These are phyloP conservation scores for Auriscalpium vulgare DNA, from an alignment of 768 basidiomycete genomes.

Conservation along the genomic window DNA sequence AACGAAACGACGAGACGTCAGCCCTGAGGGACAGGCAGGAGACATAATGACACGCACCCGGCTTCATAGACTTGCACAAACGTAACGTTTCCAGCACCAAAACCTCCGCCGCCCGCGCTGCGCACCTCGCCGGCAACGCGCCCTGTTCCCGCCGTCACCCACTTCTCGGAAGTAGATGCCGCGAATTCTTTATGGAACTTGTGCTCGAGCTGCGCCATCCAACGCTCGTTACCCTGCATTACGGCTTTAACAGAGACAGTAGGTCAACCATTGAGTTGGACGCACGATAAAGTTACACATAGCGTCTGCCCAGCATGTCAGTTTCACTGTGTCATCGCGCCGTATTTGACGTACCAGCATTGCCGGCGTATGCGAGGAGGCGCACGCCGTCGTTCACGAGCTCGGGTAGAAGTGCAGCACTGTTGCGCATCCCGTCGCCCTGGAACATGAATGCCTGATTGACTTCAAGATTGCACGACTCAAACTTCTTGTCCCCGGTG, in stretches of 20 bases:
- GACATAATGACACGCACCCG: constrained; percentile 44
- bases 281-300: constrained; percentile 79
- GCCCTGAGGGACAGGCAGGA: background rate
- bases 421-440: constrained; percentile 85
- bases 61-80: constrained; percentile 74
- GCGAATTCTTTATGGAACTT: constrained; percentile 56
- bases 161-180: constrained; percentile 40
- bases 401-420: constrained; percentile 68
- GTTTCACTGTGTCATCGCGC: background rate
- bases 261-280: background rate
- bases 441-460: constrained; percentile 75
- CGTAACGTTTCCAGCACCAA: constrained; percentile 75
- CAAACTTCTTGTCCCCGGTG: constrained; percentile 47
- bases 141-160: constrained; percentile 45
- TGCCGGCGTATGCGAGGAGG: constrained; percentile 84
- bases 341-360: constrained; percentile 42
- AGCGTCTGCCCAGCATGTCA: constrained; percentile 32
- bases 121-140: constrained; percentile 61
- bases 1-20: background rate
- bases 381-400: constrained; percentile 78
- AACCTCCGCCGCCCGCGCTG: constrained; percentile 54
- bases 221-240: constrained; percentile 66
- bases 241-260: background rate
- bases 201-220: constrained; percentile 59
- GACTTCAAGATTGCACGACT: constrained; percentile 70